Conservation (phyloP, 176 grass and related monocot genomes). For the Aegilops umbellulata region DNA sequence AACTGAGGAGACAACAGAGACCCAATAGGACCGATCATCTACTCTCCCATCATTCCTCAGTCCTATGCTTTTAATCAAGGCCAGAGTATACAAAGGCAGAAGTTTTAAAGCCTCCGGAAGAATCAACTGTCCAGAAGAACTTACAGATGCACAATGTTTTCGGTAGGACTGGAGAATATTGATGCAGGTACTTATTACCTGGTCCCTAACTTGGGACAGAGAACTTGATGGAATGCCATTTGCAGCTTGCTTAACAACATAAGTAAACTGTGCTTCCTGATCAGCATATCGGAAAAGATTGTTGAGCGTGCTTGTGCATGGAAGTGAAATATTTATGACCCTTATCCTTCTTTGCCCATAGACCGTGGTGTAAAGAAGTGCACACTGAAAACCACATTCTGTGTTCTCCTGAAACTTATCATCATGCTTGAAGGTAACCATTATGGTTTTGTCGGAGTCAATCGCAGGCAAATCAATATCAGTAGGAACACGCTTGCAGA, state of each 20-base stretch:
- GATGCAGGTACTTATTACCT: slow-evolving; percentile 70
- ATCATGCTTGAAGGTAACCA: slow-evolving; percentile 88
- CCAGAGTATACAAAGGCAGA: slow-evolving; percentile 74
- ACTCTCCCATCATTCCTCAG: slow-evolving; percentile 78
- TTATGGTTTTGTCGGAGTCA: slow-evolving; percentile 82
- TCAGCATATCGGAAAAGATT: slow-evolving; percentile 84
- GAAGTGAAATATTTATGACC: slow-evolving; percentile 78
- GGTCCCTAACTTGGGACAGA: slow-evolving; percentile 63
- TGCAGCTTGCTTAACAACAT: slow-evolving; percentile 77
- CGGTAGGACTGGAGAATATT: slow-evolving; percentile 84
- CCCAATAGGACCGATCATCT: slow-evolving; percentile 82
- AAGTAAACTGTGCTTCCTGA: slow-evolving; percentile 72
- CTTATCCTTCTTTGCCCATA: slow-evolving; percentile 91
- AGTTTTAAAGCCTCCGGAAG: slow-evolving; percentile 89
- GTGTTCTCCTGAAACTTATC: slow-evolving; percentile 87
- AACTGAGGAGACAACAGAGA: slow-evolving; percentile 46
- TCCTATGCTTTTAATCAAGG: slow-evolving; percentile 65
- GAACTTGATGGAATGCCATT: slow-evolving; percentile 50
- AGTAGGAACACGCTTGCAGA: slow-evolving; percentile 88
- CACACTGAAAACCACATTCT: slow-evolving; percentile 87
- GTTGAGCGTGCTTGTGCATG: slow-evolving; percentile 65
- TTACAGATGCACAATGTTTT: slow-evolving; percentile 78
- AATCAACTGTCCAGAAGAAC: slow-evolving; percentile 82
- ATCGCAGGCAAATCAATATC: slow-evolving; percentile 92
- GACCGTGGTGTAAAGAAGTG: slow-evolving; percentile 72